Evolutionary conservation across 1,139 yeast genomes (phyloP).

Genomic region (Candida pseudoviswanathii): DNA sequence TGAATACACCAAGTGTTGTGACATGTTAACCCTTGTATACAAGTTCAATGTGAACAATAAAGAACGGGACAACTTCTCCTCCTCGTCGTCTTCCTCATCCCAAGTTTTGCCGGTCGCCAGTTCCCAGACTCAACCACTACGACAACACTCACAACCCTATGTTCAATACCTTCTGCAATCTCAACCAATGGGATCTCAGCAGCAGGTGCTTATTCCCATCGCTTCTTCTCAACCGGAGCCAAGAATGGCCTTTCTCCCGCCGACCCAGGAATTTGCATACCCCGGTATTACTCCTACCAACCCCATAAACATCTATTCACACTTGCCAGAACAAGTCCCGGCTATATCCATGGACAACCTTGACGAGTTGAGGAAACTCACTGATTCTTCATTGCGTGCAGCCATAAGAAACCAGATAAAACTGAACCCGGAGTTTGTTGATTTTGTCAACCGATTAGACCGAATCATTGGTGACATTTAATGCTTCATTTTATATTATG

Average conservation of each 20-base stretch:
- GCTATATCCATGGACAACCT: constrained; percentile 6
- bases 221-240: neutral
- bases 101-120: neutral
- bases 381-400: constrained; percentile 16
- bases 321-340: constrained; percentile 3
- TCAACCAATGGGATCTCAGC: neutral
- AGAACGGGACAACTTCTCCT: neutral
- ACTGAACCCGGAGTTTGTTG: constrained; percentile 12
- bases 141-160: neutral
- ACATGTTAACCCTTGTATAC: constrained; percentile 7
- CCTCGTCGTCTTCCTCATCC: neutral
- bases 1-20: constrained; percentile 17
- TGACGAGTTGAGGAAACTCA: constrained; percentile 14
- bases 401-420: constrained; percentile 15
- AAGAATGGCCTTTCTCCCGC: neutral
- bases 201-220: neutral
- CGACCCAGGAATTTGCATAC: constrained; percentile 1
- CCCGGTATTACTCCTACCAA: constrained; percentile 3
- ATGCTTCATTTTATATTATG: neutral
- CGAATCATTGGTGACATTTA: constrained; percentile 10
- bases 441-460: constrained; percentile 14
- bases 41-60: constrained; percentile 6
- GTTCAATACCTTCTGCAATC: neutral
- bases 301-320: constrained; percentile 1
- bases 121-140: neutral